Conservation (phyloP, 495 filamentous ascomycete species). For the Podospora pseudoanserina region DNA sequence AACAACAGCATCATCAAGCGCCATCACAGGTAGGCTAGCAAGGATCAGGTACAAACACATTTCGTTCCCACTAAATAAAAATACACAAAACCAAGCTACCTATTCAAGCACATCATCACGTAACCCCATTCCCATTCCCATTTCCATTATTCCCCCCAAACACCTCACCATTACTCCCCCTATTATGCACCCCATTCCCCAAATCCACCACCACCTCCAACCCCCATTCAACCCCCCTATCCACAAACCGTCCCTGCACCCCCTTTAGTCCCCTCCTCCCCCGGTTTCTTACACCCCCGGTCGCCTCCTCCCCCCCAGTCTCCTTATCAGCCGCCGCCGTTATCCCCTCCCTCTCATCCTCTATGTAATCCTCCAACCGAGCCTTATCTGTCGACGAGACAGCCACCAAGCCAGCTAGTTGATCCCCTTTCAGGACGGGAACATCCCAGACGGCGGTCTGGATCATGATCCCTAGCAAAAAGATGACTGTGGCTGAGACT, state of each 20-base stretch:
- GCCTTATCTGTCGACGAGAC: constrained; percentile 24
- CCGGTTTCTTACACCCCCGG: not conserved
- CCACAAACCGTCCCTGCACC: not conserved
- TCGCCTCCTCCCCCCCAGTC: not conserved
- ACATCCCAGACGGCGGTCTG: constrained; percentile 33
- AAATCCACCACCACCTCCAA: not conserved
- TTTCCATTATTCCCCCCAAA: not conserved
- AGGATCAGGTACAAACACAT: too few relatives aligned
- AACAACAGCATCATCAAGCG: too few relatives aligned
- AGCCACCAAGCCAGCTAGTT: constrained; percentile 22
- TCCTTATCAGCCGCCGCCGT: not conserved
- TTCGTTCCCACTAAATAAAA: not conserved
- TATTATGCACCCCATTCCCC: not conserved
- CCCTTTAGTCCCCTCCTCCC: not conserved
- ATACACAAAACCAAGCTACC: not conserved
- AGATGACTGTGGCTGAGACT: constrained; percentile 13
- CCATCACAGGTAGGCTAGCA: too few relatives aligned
- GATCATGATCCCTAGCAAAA: constrained; percentile 27
- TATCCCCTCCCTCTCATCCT: not conserved
- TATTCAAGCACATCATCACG: not conserved
- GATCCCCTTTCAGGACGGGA: constrained; percentile 26
- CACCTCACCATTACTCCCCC: not conserved
- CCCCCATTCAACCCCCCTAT: not conserved
- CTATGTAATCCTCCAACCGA: constrained; percentile 12
- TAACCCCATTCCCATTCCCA: not conserved